A percentile compares a stretch with the other conserved stretches of the same genome.
These are phyloP conservation scores for Zalerion maritima DNA, from an alignment of 495 filamentous ascomycete genomes.

Conservation along the genomic window DNA sequence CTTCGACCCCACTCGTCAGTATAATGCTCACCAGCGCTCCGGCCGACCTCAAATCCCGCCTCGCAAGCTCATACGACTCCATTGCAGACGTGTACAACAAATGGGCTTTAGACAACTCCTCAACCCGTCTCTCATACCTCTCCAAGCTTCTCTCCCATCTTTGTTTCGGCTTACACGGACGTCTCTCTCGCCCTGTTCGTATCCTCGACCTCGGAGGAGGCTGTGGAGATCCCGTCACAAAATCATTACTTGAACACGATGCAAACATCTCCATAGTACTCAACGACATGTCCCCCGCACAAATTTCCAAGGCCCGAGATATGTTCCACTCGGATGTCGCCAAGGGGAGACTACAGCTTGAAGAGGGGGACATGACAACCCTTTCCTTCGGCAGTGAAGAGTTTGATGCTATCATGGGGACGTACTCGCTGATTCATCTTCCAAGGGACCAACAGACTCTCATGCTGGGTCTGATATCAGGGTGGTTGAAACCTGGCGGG, in stretches of 20 bases:
- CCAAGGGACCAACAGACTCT: conserved; percentile 18
- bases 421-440: conserved; percentile 24
- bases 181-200: conserved; percentile 1
- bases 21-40: conserved; percentile 2
- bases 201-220: conserved; percentile 26
- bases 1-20: no score
- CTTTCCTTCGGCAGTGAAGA: conserved; percentile 10
- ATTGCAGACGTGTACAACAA: conserved; percentile 17
- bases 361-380: conserved; percentile 18
- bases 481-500: conserved; percentile 20
- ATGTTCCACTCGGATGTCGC: conserved; percentile 4
- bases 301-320: conserved; percentile 11
- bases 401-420: conserved; percentile 16
- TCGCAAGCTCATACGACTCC: conserved; percentile 20
- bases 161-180: background rate
- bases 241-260: conserved; percentile 10
- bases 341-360: conserved; percentile 4
- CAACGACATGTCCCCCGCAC: conserved; percentile 20
- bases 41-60: conserved; percentile 15
- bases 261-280: conserved; percentile 9
- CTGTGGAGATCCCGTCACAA: conserved; percentile 15
- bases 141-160: conserved; percentile 12
- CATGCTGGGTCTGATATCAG: conserved; percentile 13
- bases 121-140: conserved; percentile 11
- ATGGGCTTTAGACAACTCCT: conserved; percentile 12